phyloP scores from a whole-genome alignment of 768 basidiomycete genomes.

The Cyathus striatus region DNA sequence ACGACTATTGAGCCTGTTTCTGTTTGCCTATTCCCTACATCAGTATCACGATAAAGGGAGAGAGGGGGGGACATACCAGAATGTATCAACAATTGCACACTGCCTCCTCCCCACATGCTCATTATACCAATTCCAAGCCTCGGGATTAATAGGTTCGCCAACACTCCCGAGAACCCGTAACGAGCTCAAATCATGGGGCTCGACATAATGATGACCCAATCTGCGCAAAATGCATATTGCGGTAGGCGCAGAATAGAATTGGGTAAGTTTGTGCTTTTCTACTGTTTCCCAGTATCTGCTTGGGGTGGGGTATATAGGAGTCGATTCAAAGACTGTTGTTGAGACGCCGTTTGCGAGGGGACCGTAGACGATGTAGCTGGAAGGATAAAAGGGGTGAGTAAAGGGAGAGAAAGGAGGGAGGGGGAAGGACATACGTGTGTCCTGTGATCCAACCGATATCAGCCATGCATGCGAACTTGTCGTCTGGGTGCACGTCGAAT shows the following conservation, averaged over 20 bases:
- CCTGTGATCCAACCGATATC: conserved; percentile 99
- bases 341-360: conserved; percentile 82
- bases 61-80: conserved; percentile 47
- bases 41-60: conserved; percentile 8
- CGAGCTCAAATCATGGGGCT: conserved; percentile 73
- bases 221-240: conserved; percentile 86
- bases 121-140: conserved; percentile 99
- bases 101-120: conserved; percentile 85
- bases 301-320: conserved; percentile 94
- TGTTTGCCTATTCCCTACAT: conserved; percentile 65
- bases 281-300: conserved; percentile 97
- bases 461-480: conserved; percentile 97
- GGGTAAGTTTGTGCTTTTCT: conserved; percentile 88
- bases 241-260: conserved; percentile 93
- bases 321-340: conserved; percentile 93
- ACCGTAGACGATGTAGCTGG: conserved; percentile 92
- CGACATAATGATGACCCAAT: conserved; percentile 82
- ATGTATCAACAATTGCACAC: conserved; percentile 93
- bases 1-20: conserved; percentile 96
- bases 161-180: conserved; percentile 89
- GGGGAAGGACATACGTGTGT: conserved; percentile 54
- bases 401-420: conserved; percentile 5
- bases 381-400: conserved; percentile 2
- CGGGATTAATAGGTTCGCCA: conserved; percentile 98
- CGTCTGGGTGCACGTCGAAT: conserved; percentile 96